Evolutionary conservation across 352 stramenopile species (phyloP).

Genomic region (Bremia lactucae): DNA sequence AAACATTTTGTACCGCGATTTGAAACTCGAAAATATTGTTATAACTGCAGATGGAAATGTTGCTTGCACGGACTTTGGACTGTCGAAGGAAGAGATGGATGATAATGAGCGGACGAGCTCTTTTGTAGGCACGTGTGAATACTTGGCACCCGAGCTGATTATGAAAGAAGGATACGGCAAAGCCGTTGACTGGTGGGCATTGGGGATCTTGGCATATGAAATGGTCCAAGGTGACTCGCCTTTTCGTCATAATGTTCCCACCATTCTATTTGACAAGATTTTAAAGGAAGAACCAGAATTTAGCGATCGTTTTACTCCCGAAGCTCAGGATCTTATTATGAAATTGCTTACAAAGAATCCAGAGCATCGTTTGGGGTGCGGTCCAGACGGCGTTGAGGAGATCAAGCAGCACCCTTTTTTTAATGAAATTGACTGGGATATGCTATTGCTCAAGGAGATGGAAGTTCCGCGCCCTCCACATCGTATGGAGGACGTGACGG

Average conservation of each 20-base stretch:
- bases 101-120: conserved; percentile 56
- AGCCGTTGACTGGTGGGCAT: conserved; percentile 66
- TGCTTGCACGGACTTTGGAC: conserved; percentile 58
- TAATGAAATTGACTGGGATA: conserved; percentile 57
- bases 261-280: conserved; percentile 72
- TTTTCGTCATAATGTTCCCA: conserved; percentile 55
- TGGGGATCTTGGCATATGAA: conserved; percentile 63
- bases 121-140: conserved; percentile 67
- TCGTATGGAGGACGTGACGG: conserved; percentile 62
- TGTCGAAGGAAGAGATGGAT: conserved; percentile 69
- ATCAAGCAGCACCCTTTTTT: conserved; percentile 70
- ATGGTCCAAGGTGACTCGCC: conserved; percentile 70
- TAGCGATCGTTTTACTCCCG: conserved; percentile 53
- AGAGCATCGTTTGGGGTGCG: conserved; percentile 36
- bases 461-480: conserved; percentile 58
- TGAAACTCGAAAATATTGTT: conserved; percentile 73
- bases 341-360: conserved; percentile 52
- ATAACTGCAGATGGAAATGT: conserved; percentile 62
- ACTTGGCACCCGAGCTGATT: conserved; percentile 62
- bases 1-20: conserved; percentile 64
- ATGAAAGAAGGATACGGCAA: conserved; percentile 63
- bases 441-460: conserved; percentile 39
- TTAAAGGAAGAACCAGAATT: conserved; percentile 63
- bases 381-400: conserved; percentile 48
- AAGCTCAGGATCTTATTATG: conserved; percentile 54